A percentile compares a stretch with the other conserved stretches of the same genome.
phyloP scores from a whole-genome alignment of 805 yeast genomes.

The Kazachstania bromeliacearum region DNA sequence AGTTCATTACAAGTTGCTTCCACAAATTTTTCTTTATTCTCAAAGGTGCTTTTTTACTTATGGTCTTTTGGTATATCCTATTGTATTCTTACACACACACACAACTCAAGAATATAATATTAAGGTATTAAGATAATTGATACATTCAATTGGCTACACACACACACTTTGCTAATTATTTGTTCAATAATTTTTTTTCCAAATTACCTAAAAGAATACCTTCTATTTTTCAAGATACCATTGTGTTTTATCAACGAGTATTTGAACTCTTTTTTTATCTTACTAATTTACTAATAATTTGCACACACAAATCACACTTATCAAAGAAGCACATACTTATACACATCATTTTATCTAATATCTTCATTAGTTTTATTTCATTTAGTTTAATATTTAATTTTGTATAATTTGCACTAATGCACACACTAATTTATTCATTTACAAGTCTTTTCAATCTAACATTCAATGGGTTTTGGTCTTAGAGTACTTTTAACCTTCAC shows the following conservation, averaged over 20 bases:
- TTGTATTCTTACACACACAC: slow-evolving; percentile 3
- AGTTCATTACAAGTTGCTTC: slow-evolving; percentile 1
- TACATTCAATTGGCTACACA: slow-evolving; percentile 1
- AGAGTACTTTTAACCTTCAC: too few species aligned
- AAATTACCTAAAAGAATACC: too few species aligned
- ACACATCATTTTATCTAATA: slow-evolving; percentile 8
- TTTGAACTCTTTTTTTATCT: background rate
- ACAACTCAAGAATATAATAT: background rate
- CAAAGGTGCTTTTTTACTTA: background rate
- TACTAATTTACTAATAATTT: slow-evolving; percentile 4
- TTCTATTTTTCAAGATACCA: too few species aligned
- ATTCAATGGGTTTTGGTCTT: too few species aligned
- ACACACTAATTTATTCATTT: slow-evolving; percentile 14
- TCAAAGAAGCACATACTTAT: slow-evolving; percentile 7
- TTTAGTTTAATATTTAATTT: slow-evolving; percentile 12
- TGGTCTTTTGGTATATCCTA: background rate
- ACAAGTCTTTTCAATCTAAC: slow-evolving; percentile 3
- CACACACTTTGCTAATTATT: slow-evolving; percentile 3
- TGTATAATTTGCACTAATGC: slow-evolving; percentile 10
- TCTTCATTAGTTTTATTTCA: slow-evolving; percentile 8
- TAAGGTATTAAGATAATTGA: background rate
- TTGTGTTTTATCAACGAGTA: too few species aligned
- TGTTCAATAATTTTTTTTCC: background rate
- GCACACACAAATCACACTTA: slow-evolving; percentile 8
- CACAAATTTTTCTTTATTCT: background rate